Conservation (phyloP, 176 grass and related monocot species). For the Paspalum vaginatum region DNA sequence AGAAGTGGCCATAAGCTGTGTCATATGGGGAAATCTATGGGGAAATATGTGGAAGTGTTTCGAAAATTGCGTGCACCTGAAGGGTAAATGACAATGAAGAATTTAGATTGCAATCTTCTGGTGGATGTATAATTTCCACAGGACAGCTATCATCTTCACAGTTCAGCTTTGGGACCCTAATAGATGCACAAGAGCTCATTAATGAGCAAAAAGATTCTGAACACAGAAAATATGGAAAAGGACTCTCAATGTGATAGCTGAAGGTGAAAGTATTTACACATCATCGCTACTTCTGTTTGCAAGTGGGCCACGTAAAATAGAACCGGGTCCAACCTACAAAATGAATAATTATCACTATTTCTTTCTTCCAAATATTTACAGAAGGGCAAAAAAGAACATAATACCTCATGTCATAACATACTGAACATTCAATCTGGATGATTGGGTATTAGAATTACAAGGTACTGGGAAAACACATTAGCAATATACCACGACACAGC, state of each 20-base stretch:
- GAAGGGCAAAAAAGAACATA: constrained; percentile 11
- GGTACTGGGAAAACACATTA: not conserved
- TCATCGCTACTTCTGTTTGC: constrained; percentile 72
- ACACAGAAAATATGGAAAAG: constrained; percentile 24
- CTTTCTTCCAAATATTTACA: constrained; percentile 6
- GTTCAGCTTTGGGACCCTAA: constrained; percentile 91
- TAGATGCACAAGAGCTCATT: constrained; percentile 44
- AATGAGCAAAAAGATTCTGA: constrained; percentile 5
- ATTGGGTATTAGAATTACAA: not conserved
- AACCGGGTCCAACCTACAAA: constrained; percentile 97
- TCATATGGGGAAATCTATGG: constrained; percentile 10
- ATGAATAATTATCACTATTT: constrained; percentile 17
- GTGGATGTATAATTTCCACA: constrained; percentile 91
- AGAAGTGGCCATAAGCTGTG: constrained; percentile 9
- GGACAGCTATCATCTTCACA: constrained; percentile 85
- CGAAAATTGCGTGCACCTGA: constrained; percentile 59
- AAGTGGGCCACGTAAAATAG: constrained; percentile 80
- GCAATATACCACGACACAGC: constrained; percentile 5
- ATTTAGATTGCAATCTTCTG: constrained; percentile 99
- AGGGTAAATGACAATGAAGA: constrained; percentile 95
- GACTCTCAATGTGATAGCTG: constrained; percentile 31
- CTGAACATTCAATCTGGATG: constrained; percentile 2
- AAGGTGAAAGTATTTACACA: constrained; percentile 74
- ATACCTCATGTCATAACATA: constrained; percentile 17
- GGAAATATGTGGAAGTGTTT: constrained; percentile 8